A percentile compares a stretch with the other conserved stretches of the same genome.
phyloP scores from a whole-genome alignment of 2,329 filamentous ascomycete species.

The Teratosphaeriaceae sp. region DNA sequence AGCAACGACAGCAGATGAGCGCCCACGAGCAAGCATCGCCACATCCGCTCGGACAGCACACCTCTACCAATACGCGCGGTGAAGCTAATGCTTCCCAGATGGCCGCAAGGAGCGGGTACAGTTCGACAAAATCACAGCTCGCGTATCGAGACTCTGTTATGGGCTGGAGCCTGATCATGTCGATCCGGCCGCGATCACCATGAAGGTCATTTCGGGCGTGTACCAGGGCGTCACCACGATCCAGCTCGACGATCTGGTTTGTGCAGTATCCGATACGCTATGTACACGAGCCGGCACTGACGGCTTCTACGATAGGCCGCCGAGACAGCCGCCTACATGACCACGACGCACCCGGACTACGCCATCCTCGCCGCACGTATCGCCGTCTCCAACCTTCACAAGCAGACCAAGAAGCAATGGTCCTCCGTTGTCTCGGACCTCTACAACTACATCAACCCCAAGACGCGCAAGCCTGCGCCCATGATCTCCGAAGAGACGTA shows the following conservation, averaged over 20 bases:
- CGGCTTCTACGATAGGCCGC: constrained; percentile 59
- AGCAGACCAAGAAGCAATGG: constrained; percentile 99
- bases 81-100: constrained; percentile 52
- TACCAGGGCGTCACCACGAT: constrained; percentile 97
- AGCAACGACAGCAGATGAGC: background rate
- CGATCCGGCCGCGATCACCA: constrained; percentile 94
- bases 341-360: constrained; percentile 97
- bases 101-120: constrained; percentile 99
- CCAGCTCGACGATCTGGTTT: constrained; percentile 92
- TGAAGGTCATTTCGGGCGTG: constrained; percentile 98
- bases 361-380: constrained; percentile 97
- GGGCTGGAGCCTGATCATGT: constrained; percentile 93
- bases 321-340: constrained; percentile 99
- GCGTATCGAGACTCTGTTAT: constrained; percentile 96
- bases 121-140: constrained; percentile 99
- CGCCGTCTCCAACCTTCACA: constrained; percentile 98
- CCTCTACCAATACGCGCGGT: too few relatives aligned
- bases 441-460: constrained; percentile 94
- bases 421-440: constrained; percentile 91
- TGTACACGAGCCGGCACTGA: constrained; percentile 6
- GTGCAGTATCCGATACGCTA: constrained; percentile 29
- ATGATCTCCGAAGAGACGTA: constrained; percentile 95
- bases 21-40: background rate
- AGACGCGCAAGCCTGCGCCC: constrained; percentile 72
- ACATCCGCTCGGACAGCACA: background rate